These are phyloP conservation scores for Brassica hybrid DNA, from an alignment of 441 rosid species.

Conservation along the genomic window DNA sequence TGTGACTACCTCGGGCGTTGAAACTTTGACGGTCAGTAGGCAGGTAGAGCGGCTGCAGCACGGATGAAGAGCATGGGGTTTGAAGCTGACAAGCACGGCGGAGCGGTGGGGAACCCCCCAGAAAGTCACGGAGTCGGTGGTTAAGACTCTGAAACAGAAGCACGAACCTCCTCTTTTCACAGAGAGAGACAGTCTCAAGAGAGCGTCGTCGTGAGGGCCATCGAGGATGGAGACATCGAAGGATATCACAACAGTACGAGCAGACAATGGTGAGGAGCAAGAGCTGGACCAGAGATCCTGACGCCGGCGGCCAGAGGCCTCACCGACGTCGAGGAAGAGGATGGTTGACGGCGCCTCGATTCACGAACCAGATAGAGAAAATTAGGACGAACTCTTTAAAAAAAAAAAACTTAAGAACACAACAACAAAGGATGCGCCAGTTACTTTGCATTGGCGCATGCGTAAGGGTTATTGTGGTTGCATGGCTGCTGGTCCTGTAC, in stretches of 20 bases:
- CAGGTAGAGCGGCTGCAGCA: background rate
- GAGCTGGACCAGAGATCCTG: background rate
- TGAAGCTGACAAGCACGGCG: too few species aligned
- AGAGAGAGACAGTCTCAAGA: background rate
- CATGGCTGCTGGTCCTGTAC: too few species aligned
- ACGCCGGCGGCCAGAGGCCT: conserved; percentile 1
- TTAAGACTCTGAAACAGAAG: background rate
- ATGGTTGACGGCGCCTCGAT: background rate
- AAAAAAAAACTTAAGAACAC: too few species aligned
- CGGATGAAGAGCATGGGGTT: background rate
- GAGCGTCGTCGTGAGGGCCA: too few species aligned
- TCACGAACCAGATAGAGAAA: background rate
- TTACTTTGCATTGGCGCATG: too few species aligned
- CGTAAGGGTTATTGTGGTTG: too few species aligned
- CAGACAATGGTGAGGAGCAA: background rate
- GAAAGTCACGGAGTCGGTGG: background rate
- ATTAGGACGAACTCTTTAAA: background rate
- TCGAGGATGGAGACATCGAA: too few species aligned
- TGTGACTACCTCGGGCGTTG: background rate
- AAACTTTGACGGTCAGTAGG: background rate
- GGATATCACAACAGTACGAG: background rate
- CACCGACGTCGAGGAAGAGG: background rate
- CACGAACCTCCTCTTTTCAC: background rate
- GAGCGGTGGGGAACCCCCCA: too few species aligned
- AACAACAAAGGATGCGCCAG: too few species aligned